Conservation (phyloP, 2,329 filamentous ascomycete species). For the Botrytis paeoniae region DNA sequence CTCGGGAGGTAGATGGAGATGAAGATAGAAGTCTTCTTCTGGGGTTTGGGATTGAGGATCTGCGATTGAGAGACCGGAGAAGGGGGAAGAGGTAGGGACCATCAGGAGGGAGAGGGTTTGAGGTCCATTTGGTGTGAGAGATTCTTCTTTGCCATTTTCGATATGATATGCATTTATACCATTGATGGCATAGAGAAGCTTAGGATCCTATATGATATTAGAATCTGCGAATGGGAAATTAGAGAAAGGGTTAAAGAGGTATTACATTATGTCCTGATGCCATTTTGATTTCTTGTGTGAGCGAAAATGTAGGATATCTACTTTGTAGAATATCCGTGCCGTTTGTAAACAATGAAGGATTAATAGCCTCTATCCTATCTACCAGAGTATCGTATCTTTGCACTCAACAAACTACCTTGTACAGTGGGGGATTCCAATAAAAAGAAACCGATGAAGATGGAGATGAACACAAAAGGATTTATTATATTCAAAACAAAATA, state of each 20-base stretch:
- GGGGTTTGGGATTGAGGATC: constrained; percentile 54
- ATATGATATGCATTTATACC: constrained; percentile 92
- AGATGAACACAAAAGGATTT: background rate
- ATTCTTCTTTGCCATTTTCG: constrained; percentile 78
- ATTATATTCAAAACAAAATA: background rate
- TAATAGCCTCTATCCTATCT: background rate
- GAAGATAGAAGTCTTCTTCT: constrained; percentile 94
- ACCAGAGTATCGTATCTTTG: background rate
- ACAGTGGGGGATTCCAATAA: background rate
- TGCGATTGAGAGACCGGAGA: constrained; percentile 51
- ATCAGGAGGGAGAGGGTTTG: constrained; percentile 92
- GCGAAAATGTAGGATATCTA: background rate
- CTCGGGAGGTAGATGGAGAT: constrained; percentile 90
- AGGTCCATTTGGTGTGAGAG: constrained; percentile 78
- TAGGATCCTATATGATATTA: constrained; percentile 49
- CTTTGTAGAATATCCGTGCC: background rate
- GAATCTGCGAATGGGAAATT: constrained; percentile 3
- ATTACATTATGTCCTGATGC: constrained; percentile 36
- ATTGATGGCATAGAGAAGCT: constrained; percentile 68
- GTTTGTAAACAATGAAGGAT: background rate
- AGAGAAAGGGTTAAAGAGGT: background rate
- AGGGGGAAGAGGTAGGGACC: constrained; percentile 85
- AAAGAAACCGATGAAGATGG: background rate
- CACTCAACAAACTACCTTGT: background rate
- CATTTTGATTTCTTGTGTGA: constrained; percentile 23